Evolutionary conservation across 305 asterid species (phyloP).

Genomic region (Solanum hybrid): DNA sequence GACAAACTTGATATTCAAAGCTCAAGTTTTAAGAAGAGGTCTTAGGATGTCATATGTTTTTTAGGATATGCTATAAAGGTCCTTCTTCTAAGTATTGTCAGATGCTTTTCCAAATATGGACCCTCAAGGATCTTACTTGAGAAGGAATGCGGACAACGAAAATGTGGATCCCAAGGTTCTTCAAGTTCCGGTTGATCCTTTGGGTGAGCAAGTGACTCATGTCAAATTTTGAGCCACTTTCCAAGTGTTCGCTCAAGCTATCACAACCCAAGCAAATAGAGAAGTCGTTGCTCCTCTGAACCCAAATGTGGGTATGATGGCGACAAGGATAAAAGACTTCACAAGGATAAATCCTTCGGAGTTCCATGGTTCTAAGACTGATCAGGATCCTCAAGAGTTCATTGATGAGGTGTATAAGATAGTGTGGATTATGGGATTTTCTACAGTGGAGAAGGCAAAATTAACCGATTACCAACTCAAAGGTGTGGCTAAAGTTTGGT

Average conservation of each 20-base stretch:
- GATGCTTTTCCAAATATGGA: not conserved
- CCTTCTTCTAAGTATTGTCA: not conserved
- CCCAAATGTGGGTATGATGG: not conserved
- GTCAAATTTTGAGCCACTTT: not conserved
- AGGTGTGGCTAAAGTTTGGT: not conserved
- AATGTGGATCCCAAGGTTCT: not conserved
- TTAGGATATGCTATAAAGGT: not conserved
- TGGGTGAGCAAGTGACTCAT: not conserved
- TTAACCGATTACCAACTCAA: not conserved
- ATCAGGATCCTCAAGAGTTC: not conserved
- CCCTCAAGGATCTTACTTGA: not conserved
- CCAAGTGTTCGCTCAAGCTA: not conserved
- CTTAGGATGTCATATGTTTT: not conserved
- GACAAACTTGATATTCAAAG: not conserved
- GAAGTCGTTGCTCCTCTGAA: not conserved
- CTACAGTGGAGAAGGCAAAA: not conserved
- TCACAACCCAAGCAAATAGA: not conserved
- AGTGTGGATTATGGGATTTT: not conserved
- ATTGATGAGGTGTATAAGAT: not conserved
- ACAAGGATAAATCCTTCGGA: not conserved
- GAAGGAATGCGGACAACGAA: not conserved
- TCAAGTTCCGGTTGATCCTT: not conserved
- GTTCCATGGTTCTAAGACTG: not conserved
- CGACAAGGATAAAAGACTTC: not conserved
- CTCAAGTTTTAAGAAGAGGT: too few species aligned